phyloP scores from a whole-genome alignment of 2,329 filamentous ascomycete species.

The Apiospora aurea region DNA sequence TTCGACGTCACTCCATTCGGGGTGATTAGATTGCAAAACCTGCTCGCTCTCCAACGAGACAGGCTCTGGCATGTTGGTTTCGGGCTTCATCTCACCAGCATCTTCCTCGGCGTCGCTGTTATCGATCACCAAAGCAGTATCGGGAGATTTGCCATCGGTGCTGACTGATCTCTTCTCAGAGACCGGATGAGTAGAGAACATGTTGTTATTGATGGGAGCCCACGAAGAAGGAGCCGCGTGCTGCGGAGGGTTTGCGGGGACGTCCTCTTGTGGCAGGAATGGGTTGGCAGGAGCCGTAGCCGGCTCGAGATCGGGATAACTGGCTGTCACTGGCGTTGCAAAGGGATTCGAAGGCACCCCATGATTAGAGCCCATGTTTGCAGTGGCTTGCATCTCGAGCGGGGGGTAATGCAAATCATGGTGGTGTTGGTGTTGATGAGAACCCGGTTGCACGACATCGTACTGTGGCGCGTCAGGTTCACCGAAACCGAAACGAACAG shows the following conservation, averaged over 20 bases:
- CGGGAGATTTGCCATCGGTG: conserved; percentile 34
- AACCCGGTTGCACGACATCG: background rate
- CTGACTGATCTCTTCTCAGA: conserved; percentile 32
- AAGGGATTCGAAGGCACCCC: background rate
- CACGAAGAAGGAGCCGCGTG: conserved; percentile 33
- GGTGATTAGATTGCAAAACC: conserved; percentile 29
- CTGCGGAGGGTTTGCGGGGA: background rate
- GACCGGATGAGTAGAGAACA: conserved; percentile 28
- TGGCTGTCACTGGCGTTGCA: background rate
- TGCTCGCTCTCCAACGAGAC: conserved; percentile 27
- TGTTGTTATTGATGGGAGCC: conserved; percentile 37
- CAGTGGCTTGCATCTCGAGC: background rate
- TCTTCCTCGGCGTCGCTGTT: conserved; percentile 40
- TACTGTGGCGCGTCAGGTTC: conserved; percentile 5
- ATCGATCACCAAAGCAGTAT: conserved; percentile 40
- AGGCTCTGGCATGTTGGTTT: background rate
- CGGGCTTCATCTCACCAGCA: background rate
- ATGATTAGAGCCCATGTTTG: background rate
- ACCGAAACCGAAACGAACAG: conserved; percentile 21
- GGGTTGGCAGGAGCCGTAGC: background rate
- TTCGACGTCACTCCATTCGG: conserved; percentile 31
- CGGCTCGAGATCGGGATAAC: background rate
- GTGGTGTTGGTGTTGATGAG: background rate
- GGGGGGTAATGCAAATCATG: background rate
- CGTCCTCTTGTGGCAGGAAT: background rate